These are phyloP conservation scores for Syncephalis plumigaleata DNA, from an alignment of 371 early-diverging fungal genomes.

Conservation along the genomic window DNA sequence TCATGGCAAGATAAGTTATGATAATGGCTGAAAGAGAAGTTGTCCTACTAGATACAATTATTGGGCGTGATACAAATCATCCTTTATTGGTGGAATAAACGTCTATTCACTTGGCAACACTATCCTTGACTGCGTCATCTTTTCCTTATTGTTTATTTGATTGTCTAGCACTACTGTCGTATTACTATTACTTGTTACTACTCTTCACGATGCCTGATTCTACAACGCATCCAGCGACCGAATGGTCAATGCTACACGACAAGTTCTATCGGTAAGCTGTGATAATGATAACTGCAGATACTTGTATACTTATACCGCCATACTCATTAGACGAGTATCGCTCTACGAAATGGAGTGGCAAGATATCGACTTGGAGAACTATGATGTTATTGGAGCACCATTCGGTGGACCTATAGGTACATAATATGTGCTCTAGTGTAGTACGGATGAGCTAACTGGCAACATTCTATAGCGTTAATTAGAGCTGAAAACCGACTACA, in stretches of 20 bases:
- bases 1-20: no score
- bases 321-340: constrained; percentile 46
- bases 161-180: no score
- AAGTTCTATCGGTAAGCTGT: constrained; percentile 27
- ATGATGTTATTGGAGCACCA: constrained; percentile 62
- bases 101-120: no score
- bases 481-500: constrained; percentile 71
- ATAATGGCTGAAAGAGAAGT: no score
- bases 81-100: no score
- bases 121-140: no score
- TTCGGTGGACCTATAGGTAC: constrained; percentile 88
- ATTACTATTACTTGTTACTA: neutral
- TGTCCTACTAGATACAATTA: no score
- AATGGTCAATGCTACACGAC: constrained; percentile 30
- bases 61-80: no score
- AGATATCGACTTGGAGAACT: constrained; percentile 64
- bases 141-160: no score
- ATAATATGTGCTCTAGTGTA: neutral
- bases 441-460: neutral
- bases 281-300: no score
- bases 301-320: no score
- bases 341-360: constrained; percentile 79
- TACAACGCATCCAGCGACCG: constrained; percentile 21
- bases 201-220: neutral
- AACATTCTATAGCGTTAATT: constrained; percentile 44